Evolutionary conservation across 192 early-diverging fungal species (phyloP).

Genomic region (Coemansia sp.): DNA sequence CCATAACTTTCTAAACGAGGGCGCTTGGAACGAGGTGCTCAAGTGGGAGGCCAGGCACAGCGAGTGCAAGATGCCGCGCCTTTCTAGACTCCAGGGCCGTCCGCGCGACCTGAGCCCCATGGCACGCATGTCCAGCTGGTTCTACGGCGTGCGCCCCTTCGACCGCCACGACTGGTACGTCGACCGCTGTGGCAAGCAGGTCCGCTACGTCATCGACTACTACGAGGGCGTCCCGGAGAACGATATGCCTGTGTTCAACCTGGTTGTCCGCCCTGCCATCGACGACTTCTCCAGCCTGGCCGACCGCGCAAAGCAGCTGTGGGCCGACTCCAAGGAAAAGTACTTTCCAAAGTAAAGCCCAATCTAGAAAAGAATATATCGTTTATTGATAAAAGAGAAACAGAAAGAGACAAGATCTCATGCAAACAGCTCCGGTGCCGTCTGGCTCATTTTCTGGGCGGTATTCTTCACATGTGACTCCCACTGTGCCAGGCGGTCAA

Average conservation of each 20-base stretch:
- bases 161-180: slow-evolving; percentile 98
- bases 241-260: slow-evolving; percentile 80
- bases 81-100: slow-evolving; percentile 82
- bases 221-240: slow-evolving; percentile 76
- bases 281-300: slow-evolving; percentile 69
- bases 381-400: no score
- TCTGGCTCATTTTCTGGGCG: slow-evolving; percentile 43
- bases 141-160: slow-evolving; percentile 83
- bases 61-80: slow-evolving; percentile 64
- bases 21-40: slow-evolving; percentile 90
- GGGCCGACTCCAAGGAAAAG: slow-evolving; percentile 44
- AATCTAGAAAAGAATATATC: not conserved
- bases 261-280: slow-evolving; percentile 93
- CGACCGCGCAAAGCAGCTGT: slow-evolving; percentile 66
- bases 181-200: slow-evolving; percentile 82
- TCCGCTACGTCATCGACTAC: slow-evolving; percentile 98
- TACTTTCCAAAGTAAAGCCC: slow-evolving; percentile 15
- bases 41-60: slow-evolving; percentile 77
- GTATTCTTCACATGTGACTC: slow-evolving; percentile 69
- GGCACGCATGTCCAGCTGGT: slow-evolving; percentile 52
- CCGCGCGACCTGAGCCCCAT: slow-evolving; percentile 77
- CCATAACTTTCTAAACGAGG: slow-evolving; percentile 97
- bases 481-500: slow-evolving; percentile 84
- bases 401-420: slow-evolving; percentile 7
- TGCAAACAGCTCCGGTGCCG: slow-evolving; percentile 48